Percentiles rank a stretch among this genome's conserved stretches.
These are phyloP conservation scores for Mucor saturninus DNA, from an alignment of 371 early-diverging fungal species.

Conservation along the genomic window DNA sequence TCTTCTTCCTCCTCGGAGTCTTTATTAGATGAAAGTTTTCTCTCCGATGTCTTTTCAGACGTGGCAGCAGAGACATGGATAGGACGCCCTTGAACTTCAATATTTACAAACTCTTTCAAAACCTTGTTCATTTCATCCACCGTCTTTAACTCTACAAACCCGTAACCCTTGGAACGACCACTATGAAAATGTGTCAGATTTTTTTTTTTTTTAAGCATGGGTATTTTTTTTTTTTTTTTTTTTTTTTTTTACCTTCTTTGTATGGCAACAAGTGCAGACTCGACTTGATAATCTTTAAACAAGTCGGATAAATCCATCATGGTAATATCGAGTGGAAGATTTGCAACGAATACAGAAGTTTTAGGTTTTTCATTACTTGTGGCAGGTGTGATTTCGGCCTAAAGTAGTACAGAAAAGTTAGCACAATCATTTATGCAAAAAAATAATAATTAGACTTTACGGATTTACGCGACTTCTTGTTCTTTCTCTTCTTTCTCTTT, in stretches of 20 bases:
- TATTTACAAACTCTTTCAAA: conserved; percentile 66
- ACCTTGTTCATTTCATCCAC: conserved; percentile 84
- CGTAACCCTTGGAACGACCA: conserved; percentile 89
- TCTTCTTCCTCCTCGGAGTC: neutral
- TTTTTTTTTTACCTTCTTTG: conserved; percentile 31
- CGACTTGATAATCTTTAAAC: conserved; percentile 82
- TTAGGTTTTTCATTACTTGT: conserved; percentile 53
- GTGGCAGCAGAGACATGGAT: conserved; percentile 76
- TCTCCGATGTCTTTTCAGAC: conserved; percentile 19
- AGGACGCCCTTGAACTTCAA: conserved; percentile 69
- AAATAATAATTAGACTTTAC: neutral
- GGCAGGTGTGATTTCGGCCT: conserved; percentile 1
- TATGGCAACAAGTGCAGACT: conserved; percentile 76
- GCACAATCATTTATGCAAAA: neutral
- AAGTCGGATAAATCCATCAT: conserved; percentile 75
- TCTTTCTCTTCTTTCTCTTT: conserved; percentile 10
- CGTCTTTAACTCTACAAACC: conserved; percentile 85
- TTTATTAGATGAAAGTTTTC: conserved; percentile 10
- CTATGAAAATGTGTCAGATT: conserved; percentile 8
- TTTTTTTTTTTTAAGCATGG: neutral
- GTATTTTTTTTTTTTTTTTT: neutral
- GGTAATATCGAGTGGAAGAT: conserved; percentile 86
- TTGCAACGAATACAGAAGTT: conserved; percentile 90
- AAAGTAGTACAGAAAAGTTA: neutral
- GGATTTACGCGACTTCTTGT: conserved; percentile 14